Percentiles rank a stretch among this genome's conserved stretches.
phyloP scores from a whole-genome alignment of 2,329 filamentous ascomycete species.

The Incumbomyces lentus region DNA sequence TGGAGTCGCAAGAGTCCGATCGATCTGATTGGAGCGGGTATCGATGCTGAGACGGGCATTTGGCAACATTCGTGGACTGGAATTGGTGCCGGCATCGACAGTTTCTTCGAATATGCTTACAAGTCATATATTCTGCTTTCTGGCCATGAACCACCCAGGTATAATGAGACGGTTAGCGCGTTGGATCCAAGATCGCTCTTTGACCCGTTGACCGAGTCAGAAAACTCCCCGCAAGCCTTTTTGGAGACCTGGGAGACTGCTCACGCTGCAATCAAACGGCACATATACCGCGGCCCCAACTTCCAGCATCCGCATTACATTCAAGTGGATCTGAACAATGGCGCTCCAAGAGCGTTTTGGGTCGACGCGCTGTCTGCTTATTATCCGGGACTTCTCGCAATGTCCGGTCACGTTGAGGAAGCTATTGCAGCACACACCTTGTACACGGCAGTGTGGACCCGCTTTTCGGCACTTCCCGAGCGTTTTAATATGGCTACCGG shows the following conservation, averaged over 20 bases:
- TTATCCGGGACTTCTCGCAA: slow-evolving; percentile 76
- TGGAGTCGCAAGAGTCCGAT: slow-evolving; percentile 79
- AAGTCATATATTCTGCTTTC: slow-evolving; percentile 89
- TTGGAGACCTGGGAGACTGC: slow-evolving; percentile 74
- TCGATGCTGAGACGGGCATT: slow-evolving; percentile 79
- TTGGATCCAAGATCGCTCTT: slow-evolving; percentile 54
- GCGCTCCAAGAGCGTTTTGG: slow-evolving; percentile 83
- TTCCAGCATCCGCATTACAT: slow-evolving; percentile 86
- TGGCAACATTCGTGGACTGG: slow-evolving; percentile 88
- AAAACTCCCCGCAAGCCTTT: slow-evolving; percentile 68
- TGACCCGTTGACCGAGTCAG: slow-evolving; percentile 50
- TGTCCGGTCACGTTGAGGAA: slow-evolving; percentile 83
- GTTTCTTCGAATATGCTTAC: slow-evolving; percentile 95
- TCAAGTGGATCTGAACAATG: slow-evolving; percentile 78
- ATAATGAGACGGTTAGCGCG: slow-evolving; percentile 31
- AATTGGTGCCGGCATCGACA: slow-evolving; percentile 92
- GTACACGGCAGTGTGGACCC: slow-evolving; percentile 87
- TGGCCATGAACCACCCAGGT: slow-evolving; percentile 44
- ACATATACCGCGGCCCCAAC: slow-evolving; percentile 67
- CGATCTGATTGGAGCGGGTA: slow-evolving; percentile 78
- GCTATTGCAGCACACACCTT: slow-evolving; percentile 82
- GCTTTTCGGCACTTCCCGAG: slow-evolving; percentile 88
- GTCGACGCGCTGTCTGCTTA: slow-evolving; percentile 93
- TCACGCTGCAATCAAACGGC: slow-evolving; percentile 76
- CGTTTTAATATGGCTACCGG: slow-evolving; percentile 81